These are phyloP conservation scores for Fraxinus albicans DNA, from an alignment of 305 asterid species.

Conservation along the genomic window DNA sequence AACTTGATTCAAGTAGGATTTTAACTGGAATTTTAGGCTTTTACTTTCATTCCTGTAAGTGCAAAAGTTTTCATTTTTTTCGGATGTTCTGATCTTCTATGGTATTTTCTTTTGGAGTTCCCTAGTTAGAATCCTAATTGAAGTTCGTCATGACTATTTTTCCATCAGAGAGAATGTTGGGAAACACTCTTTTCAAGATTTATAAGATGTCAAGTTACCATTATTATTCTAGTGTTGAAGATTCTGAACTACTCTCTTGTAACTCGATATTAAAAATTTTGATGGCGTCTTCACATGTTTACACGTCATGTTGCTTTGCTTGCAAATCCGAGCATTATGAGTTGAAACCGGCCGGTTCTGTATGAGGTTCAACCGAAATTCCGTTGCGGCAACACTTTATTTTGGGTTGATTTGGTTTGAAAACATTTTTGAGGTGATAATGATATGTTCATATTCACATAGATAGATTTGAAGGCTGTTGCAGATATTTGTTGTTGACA, in stretches of 20 bases:
- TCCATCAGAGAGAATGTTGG: not conserved
- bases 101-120: not conserved
- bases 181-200: not conserved
- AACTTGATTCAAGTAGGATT: not conserved
- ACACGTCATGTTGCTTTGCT: not conserved
- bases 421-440: not conserved
- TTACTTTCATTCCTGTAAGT: not conserved
- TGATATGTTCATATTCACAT: not conserved
- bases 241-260: not conserved
- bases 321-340: not conserved
- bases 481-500: not conserved
- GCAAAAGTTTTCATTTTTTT: not conserved
- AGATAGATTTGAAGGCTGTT: not conserved
- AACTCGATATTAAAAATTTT: not conserved
- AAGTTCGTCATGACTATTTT: not conserved
- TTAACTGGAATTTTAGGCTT: not conserved
- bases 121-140: not conserved
- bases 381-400: not conserved
- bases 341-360: not conserved
- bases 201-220: not conserved
- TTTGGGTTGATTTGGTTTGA: not conserved
- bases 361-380: not conserved
- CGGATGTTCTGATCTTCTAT: not conserved
- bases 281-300: not conserved
- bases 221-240: not conserved